Conservation (phyloP, 495 filamentous ascomycete species). For the Pseudotulostoma volvatum region DNA sequence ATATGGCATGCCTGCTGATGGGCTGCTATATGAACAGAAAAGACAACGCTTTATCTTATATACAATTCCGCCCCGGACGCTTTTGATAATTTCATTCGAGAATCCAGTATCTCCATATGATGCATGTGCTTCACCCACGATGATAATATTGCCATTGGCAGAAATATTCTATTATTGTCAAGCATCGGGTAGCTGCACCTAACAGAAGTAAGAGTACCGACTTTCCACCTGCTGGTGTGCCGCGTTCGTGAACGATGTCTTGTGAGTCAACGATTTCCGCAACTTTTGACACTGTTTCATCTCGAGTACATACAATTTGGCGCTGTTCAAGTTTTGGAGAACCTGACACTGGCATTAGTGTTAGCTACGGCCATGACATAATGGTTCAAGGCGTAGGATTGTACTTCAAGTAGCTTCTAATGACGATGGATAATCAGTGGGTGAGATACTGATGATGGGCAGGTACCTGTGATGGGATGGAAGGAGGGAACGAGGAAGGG, state of each 20-base stretch:
- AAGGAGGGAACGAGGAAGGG: too few relatives aligned
- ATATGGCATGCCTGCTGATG: too few relatives aligned
- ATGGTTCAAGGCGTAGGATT: too few relatives aligned
- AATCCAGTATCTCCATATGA: conserved; percentile 7
- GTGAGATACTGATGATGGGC: too few relatives aligned
- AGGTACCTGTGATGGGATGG: too few relatives aligned
- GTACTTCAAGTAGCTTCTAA: too few relatives aligned
- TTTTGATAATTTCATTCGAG: conserved; percentile 8
- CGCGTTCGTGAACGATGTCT: conserved; percentile 4
- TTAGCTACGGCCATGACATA: too few relatives aligned
- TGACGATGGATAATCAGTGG: too few relatives aligned
- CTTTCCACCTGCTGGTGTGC: too few relatives aligned
- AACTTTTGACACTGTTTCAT: too few relatives aligned
- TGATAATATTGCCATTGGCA: conserved; percentile 5
- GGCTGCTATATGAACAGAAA: too few relatives aligned
- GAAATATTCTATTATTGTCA: conserved; percentile 1
- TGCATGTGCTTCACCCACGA: conserved; percentile 10
- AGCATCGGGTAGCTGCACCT: neutral
- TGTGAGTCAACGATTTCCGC: too few relatives aligned
- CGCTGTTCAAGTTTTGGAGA: neutral
- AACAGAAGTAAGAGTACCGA: neutral
- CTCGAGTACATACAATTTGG: conserved; percentile 1
- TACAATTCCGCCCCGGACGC: conserved; percentile 3
- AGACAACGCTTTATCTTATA: conserved; percentile 5
- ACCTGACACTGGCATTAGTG: neutral